Conservation (phyloP, 2,329 filamentous ascomycete genomes). For the Alternaria solani region DNA sequence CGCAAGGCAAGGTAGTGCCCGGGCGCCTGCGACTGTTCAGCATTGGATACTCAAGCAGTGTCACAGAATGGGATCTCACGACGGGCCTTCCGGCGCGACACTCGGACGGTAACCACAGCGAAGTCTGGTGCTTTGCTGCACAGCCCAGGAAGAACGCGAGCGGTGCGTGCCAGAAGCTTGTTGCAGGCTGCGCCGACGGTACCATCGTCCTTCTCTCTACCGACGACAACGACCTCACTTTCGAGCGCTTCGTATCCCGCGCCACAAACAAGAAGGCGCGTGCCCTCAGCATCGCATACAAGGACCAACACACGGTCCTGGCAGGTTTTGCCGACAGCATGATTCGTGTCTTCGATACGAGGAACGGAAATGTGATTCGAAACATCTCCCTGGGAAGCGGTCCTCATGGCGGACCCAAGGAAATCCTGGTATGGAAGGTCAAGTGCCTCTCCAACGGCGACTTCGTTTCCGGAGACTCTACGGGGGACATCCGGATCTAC, state of each 20-base stretch:
- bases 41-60: conserved; percentile 88
- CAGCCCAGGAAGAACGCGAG: conserved; percentile 68
- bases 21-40: conserved; percentile 90
- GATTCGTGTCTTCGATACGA: conserved; percentile 89
- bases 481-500: conserved; percentile 92
- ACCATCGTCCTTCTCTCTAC: conserved; percentile 87
- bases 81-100: conserved; percentile 79
- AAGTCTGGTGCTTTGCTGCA: conserved; percentile 94
- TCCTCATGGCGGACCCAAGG: conserved; percentile 76
- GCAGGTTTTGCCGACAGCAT: conserved; percentile 96
- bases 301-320: conserved; percentile 80
- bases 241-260: conserved; percentile 77
- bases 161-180: conserved; percentile 65
- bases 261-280: conserved; percentile 84
- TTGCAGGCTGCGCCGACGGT: conserved; percentile 90
- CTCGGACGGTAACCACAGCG: conserved; percentile 90
- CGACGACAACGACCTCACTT: conserved; percentile 81
- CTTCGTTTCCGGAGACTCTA: conserved; percentile 94
- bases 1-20: conserved; percentile 65
- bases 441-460: conserved; percentile 87
- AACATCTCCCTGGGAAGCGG: conserved; percentile 88
- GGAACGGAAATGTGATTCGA: conserved; percentile 76
- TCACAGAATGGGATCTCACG: conserved; percentile 94
- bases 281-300: conserved; percentile 90
- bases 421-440: conserved; percentile 92